Percentiles rank a stretch among this genome's conserved stretches.
phyloP scores from a whole-genome alignment of 352 stramenopile genomes.

The Aphanomyces invadans region DNA sequence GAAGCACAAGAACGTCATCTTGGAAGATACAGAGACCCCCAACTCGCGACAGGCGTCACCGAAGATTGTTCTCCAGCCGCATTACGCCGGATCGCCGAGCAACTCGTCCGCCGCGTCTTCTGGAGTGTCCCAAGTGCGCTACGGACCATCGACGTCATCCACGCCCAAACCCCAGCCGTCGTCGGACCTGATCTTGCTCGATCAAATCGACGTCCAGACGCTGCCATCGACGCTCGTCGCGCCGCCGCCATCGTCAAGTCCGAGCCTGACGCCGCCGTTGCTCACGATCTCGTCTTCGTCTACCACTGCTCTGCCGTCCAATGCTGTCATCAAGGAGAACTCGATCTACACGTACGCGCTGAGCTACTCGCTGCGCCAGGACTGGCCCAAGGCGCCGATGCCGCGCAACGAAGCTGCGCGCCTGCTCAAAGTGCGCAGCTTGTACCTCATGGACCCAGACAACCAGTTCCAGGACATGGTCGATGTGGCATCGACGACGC shows the following conservation, averaged over 20 bases:
- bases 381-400: conserved; percentile 73
- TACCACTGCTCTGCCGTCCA: not conserved
- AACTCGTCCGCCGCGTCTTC: not conserved
- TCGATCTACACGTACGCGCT: conserved; percentile 74
- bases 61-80: not conserved
- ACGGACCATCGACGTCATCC: not conserved
- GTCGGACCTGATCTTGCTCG: conserved; percentile 51
- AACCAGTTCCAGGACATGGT: conserved; percentile 84
- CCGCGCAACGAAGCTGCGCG: conserved; percentile 52
- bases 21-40: conserved; percentile 14
- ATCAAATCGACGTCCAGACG: conserved; percentile 28
- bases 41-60: not conserved
- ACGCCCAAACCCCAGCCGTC: not conserved
- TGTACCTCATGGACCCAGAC: conserved; percentile 68
- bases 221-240: conserved; percentile 44
- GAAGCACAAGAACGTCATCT: conserved; percentile 6
- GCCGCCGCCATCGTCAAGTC: not conserved
- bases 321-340: conserved; percentile 37
- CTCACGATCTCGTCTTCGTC: not conserved
- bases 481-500: conserved; percentile 70
- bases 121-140: not conserved
- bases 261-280: not conserved
- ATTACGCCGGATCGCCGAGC: not conserved
- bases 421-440: conserved; percentile 58
- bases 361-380: conserved; percentile 69